These are phyloP conservation scores for Hortiboletus flavorubellus DNA, from an alignment of 768 basidiomycete genomes.

Conservation along the genomic window DNA sequence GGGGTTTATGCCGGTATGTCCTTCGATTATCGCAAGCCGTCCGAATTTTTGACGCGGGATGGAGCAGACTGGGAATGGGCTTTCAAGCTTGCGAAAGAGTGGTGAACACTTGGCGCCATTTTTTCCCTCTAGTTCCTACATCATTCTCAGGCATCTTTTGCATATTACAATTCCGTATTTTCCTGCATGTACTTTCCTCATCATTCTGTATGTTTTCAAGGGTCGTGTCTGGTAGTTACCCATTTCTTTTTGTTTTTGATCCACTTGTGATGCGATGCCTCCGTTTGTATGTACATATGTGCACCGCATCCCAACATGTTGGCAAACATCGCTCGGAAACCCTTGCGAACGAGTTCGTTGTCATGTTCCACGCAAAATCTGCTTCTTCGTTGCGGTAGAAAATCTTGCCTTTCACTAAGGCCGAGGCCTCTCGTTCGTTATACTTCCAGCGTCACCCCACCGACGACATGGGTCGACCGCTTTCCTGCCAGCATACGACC, in stretches of 20 bases:
- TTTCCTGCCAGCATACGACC: constrained; percentile 61
- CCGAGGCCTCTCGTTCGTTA: constrained; percentile 11
- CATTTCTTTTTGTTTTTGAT: background rate
- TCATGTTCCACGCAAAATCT: background rate
- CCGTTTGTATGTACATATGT: background rate
- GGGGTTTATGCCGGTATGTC: constrained; percentile 71
- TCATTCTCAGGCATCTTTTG: constrained; percentile 27
- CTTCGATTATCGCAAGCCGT: background rate
- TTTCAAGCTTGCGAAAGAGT: constrained; percentile 92
- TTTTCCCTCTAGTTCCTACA: constrained; percentile 12
- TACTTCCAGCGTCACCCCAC: constrained; percentile 14
- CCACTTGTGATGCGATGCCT: background rate
- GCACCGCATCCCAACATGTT: constrained; percentile 8
- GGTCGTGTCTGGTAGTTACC: constrained; percentile 9
- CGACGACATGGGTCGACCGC: constrained; percentile 62
- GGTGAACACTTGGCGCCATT: constrained; percentile 45
- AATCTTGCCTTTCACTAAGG: background rate
- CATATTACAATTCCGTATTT: constrained; percentile 25
- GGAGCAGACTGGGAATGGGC: constrained; percentile 55
- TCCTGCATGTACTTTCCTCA: constrained; percentile 27
- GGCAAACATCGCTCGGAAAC: background rate
- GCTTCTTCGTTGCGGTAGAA: background rate
- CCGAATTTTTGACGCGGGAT: constrained; percentile 10
- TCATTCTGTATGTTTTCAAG: constrained; percentile 20
- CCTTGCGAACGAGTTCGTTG: background rate